These are phyloP conservation scores for Cercospora sp. DNA, from an alignment of 2,329 filamentous ascomycete species.

Conservation along the genomic window DNA sequence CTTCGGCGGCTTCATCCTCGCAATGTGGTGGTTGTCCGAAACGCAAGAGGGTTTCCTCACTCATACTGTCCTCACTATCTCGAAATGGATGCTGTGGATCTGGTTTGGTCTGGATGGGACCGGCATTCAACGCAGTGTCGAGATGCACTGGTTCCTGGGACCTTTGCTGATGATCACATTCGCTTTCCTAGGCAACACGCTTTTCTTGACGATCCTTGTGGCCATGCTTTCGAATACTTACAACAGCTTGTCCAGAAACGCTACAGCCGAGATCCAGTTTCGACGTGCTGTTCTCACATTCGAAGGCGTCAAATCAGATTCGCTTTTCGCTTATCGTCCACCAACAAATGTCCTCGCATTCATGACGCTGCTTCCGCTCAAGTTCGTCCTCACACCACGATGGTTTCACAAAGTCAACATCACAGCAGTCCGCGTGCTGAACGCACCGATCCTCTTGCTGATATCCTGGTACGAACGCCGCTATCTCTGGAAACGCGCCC, in stretches of 20 bases:
- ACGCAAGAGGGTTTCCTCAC: slow-evolving; percentile 46
- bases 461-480: slow-evolving; percentile 71
- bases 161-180: slow-evolving; percentile 80
- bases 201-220: slow-evolving; percentile 85
- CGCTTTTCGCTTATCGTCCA: slow-evolving; percentile 78
- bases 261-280: slow-evolving; percentile 81
- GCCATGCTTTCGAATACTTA: slow-evolving; percentile 87
- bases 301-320: slow-evolving; percentile 81
- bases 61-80: slow-evolving; percentile 63
- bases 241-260: slow-evolving; percentile 72
- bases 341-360: slow-evolving; percentile 82
- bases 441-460: slow-evolving; percentile 70
- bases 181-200: slow-evolving; percentile 80
- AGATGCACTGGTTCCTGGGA: slow-evolving; percentile 78
- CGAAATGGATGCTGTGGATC: slow-evolving; percentile 91
- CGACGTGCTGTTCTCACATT: slow-evolving; percentile 77
- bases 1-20: slow-evolving; percentile 77
- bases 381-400: slow-evolving; percentile 72
- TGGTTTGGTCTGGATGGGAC: slow-evolving; percentile 83
- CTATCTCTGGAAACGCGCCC: slow-evolving; percentile 59
- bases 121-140: slow-evolving; percentile 57
- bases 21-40: slow-evolving; percentile 74
- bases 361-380: slow-evolving; percentile 71
- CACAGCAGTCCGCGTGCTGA: slow-evolving; percentile 69
- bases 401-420: slow-evolving; percentile 94